Evolutionary conservation across 345 rosid genomes (phyloP), one percentile per base, ranked within the genome.

Genomic region (Salix dunnii): DNA sequence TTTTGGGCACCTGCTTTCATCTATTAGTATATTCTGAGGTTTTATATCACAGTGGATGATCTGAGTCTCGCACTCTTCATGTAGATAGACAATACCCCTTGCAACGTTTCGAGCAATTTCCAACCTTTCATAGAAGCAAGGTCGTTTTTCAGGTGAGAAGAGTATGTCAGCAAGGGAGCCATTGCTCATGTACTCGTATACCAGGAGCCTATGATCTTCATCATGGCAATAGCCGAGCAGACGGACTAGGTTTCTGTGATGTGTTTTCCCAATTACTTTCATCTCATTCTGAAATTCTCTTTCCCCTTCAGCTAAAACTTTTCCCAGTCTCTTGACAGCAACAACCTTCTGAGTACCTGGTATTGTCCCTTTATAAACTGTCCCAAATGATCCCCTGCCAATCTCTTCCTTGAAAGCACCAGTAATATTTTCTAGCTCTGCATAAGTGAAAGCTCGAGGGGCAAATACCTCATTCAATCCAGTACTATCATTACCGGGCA

Each of bases 11-110:
- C 53, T 60, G 10, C 35, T 7, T 60, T 82, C 76, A 21, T 83
- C 79, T 65, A 82, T 78, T 28, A 80, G 43, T 40, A 80, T 82
- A 71, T 80, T 76, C 18, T 58, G 70, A 12, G 84, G 82, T 43
- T 85, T 82, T 30, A 85, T 78, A 43, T 82, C 81, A 16, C 84
- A 85, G 46, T 77, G 84, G 71, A 82, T 77, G 76, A 85, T 82
- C 43, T 76, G 82, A 0, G 80, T 73, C 60, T 80, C 65, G 3
- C 84, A 82, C 46, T 78, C 84, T 62, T 82, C 84, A 1, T 80
- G 84, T 2, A 74, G 71, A 55, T 73, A 80, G 9, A 72, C 72
- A 38, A 85, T 67, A 1, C 85, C 85, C 25, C 80, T 75, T 5
- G 85, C 85, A 49, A 85, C 58, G 28, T 70, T 74, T 2, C 85